Evolutionary conservation across 495 filamentous ascomycete species (phyloP), one percentile per base, ranked within the genome.

Genomic region (Penicillium arizonense): DNA sequence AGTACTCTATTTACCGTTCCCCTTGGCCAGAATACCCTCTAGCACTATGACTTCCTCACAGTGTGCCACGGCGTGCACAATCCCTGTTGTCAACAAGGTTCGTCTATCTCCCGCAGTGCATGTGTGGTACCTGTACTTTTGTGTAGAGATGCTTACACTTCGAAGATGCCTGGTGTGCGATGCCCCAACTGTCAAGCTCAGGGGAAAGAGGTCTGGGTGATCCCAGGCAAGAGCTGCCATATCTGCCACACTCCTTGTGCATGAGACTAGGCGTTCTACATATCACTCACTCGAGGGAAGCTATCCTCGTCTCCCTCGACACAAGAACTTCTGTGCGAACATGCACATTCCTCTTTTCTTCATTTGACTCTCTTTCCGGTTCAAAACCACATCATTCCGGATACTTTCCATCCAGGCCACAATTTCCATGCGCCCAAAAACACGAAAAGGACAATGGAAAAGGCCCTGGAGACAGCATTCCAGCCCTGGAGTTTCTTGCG

Each of bases 141-240:
- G 50, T 13, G 6, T 23, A 26, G 14, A 24, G 3, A 23, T 20
- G 14, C 20, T 52, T 10, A 39, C 47, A 14, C 42, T 54, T 7
- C 11, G 5, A 40, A 79, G 75, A 79, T 79, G 76, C 73, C 75
- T 13, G 76, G 76, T 47, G 70, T 76, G n/a, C 68, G 72, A 13
- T 79, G 76, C 56, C 75, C 72, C 16, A 73, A 53, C n/a, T 79
- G 76, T 53, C 47, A 56, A 14, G 48, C 53, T 0, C 37, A 69
- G 24, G 76, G 76, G 3, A 60, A 69, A 40, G 75, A 77, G 52
- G 67, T 68, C 32, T 79, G 76, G 76, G 76, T 79, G 0, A 77
- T 79, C 49, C 75, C 76, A 9, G 76, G 76, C 16, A 79, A 78
- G 50, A 65, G 71, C 52, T 79, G 76, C 50, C 76, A 78, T 52